Evolutionary conservation across 2,329 filamentous ascomycete genomes (phyloP), one percentile per base, ranked within the genome.

Genomic region (Diaporthe nobilis): DNA sequence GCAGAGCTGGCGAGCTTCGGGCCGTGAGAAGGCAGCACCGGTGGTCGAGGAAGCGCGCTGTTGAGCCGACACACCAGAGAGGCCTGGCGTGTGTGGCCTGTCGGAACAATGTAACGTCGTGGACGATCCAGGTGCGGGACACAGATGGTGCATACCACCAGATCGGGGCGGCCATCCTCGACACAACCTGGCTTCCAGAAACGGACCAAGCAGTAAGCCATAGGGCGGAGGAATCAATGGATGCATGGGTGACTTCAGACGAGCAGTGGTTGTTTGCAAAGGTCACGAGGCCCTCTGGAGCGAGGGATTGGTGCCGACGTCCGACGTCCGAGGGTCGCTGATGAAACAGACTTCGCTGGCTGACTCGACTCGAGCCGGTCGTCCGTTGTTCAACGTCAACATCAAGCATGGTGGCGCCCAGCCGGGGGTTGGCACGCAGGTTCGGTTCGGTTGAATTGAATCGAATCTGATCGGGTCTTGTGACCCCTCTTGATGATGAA

Each of bases 81-180:
- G 58, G 71, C 25, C 25, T 55, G 58, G 71, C 49, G 22, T 57
- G 49, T 31, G 3, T 55, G 47, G 58, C 37, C 51, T 57, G 25
- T 47, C n/a, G 58, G 61, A 55, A 34, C 58, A 57, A 73, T 73
- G 71, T 57, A 73, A 73, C 71, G 44, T 73, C 49, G 34, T 53
- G 28, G 47, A 65, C 42, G 70, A 58, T 51, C 42, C 57, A 72
- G 70, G 42, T 42, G 53, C 31, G 44, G 34, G 47, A 63, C 51
- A 20, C 25, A 37, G 42, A 72, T 60, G 71, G 71, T 63, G 71
- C 47, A 58, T 65, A 34, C 58, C 58, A 53, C 57, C 58, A 73
- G 71, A 44, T 73, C 47, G 71, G 71, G 49, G 57, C 10, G 37
- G 28, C 8, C 49, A 28, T 57, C 31, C 34, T 37, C 4, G 42